These are phyloP conservation scores for Rickenella mellea DNA, from an alignment of 768 basidiomycete genomes.

Conservation along the genomic window DNA sequence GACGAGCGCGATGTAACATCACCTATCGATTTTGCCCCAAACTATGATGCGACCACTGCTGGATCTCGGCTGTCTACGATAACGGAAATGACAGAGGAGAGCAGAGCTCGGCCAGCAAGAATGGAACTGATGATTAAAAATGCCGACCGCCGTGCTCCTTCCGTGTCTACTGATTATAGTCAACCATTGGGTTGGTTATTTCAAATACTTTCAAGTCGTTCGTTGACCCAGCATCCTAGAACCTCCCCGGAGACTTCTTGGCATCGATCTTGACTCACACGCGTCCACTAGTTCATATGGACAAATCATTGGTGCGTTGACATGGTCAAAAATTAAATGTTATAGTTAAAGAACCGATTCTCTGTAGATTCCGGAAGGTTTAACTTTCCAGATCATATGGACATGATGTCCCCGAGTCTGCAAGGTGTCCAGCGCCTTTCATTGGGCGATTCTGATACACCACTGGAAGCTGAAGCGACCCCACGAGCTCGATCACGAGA, in stretches of 20 bases:
- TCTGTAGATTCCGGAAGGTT: conserved; percentile 6
- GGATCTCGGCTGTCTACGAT: conserved; percentile 63
- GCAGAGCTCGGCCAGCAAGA: conserved; percentile 26
- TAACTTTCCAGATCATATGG: conserved; percentile 10
- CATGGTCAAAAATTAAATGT: neutral
- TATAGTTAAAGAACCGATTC: conserved; percentile 8
- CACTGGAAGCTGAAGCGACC: too few relatives aligned
- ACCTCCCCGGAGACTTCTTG: too few relatives aligned
- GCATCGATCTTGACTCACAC: neutral
- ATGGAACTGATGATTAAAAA: conserved; percentile 28
- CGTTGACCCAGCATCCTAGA: neutral
- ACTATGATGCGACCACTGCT: too few relatives aligned
- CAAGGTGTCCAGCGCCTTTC: conserved; percentile 60
- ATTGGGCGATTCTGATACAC: conserved; percentile 46
- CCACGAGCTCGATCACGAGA: too few relatives aligned
- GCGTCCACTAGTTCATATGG: conserved; percentile 43
- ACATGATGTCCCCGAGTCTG: conserved; percentile 22
- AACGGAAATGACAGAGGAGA: conserved; percentile 43
- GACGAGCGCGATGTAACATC: neutral
- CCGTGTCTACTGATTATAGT: conserved; percentile 3
- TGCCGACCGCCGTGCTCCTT: conserved; percentile 28
- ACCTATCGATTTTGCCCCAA: too few relatives aligned
- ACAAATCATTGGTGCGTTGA: conserved; percentile 41
- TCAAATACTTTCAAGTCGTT: neutral
- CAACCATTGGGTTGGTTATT: neutral